Percentiles rank a stretch among this genome's conserved stretches.
Conservation (phyloP, 2,329 filamentous ascomycete genomes). For the Stachybotrys chartarum region DNA sequence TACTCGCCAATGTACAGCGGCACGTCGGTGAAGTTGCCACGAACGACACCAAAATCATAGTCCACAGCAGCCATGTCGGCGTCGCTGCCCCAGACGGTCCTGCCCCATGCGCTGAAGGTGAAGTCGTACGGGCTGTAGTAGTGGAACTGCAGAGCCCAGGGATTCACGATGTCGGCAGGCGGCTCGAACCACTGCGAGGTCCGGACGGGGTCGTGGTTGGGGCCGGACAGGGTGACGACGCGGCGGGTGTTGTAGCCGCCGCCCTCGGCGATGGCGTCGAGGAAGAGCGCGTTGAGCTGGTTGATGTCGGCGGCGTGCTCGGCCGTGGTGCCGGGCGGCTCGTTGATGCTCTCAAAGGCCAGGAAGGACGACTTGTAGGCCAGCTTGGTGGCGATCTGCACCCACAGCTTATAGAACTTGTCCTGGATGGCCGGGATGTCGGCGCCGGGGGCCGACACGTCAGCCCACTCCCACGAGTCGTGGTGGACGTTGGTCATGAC, state of each 20-base stretch:
- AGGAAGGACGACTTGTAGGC: constrained; percentile 46
- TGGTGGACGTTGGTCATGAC: constrained; percentile 53
- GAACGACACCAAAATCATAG: constrained; percentile 41
- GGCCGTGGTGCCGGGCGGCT: constrained; percentile 44
- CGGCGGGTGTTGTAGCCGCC: constrained; percentile 48
- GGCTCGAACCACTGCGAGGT: constrained; percentile 47
- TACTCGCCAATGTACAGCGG: constrained; percentile 53
- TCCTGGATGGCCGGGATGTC: constrained; percentile 47
- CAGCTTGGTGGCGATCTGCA: constrained; percentile 47
- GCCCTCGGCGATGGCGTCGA: constrained; percentile 43
- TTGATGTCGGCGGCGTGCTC: constrained; percentile 44
- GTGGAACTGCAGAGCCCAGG: constrained; percentile 55
- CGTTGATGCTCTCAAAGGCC: constrained; percentile 54
- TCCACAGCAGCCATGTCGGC: constrained; percentile 42
- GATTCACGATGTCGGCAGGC: constrained; percentile 42
- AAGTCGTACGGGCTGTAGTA: constrained; percentile 52
- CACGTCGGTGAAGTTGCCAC: constrained; percentile 46
- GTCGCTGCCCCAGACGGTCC: constrained; percentile 51
- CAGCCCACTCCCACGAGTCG: constrained; percentile 52
- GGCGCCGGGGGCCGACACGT: constrained; percentile 35
- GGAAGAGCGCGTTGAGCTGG: constrained; percentile 48
- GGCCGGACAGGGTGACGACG: constrained; percentile 48
- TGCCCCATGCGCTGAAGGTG: constrained; percentile 45
- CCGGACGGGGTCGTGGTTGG: constrained; percentile 41
- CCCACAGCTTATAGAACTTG: constrained; percentile 48